Evolutionary conservation across 805 yeast genomes (phyloP), one percentile per base, ranked within the genome.

Genomic region (Ogataea thermomethanolica): DNA sequence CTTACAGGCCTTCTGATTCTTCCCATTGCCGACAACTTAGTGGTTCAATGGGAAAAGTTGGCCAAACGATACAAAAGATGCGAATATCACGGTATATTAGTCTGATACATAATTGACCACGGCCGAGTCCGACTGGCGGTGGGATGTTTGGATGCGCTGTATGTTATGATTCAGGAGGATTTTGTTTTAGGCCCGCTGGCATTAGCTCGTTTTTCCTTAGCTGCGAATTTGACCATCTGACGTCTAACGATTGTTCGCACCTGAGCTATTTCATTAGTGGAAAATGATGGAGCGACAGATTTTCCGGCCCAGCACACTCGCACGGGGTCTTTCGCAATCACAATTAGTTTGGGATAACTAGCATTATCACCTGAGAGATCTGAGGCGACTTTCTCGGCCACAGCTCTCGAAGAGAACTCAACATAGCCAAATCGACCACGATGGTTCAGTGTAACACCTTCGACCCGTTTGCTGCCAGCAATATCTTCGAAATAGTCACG

Each of bases 11-110:
- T 63, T 34, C 58, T 93, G 13, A 56, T 91, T 10, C 67, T 84
- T 46, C 88, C 88, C 3, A 65, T 93, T 4, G 70, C 81, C 4
- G 84, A 88, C 57, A 67, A 90, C 15, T 84, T 93, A 45, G 55
- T 93, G 1, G 98, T 93, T 7, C 99, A 93, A 59, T 93, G 99
- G 99, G 76, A 76, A 21, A 68, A 70, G 21, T 66, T 93, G 40
- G 69, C 72, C 7, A 46, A 54, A 14, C 55, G 59, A 39, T 80
- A 79, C 53, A 67, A 61, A 6, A 62, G 86, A 41, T 76, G 87
- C 1, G 95, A 86, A 53, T 88, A 77, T 57, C 70, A 77, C 53
- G 97, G 97, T 0, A 72, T 88, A 7, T 65, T 91, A 33, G 88
- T 87, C 0, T 87, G 24, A 12, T 29, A 25, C 27, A 15, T 25